Evolutionary conservation across 208 protist genomes (phyloP), one percentile per base, ranked within the genome.

Genomic region (Trypanosoma conorhini): DNA sequence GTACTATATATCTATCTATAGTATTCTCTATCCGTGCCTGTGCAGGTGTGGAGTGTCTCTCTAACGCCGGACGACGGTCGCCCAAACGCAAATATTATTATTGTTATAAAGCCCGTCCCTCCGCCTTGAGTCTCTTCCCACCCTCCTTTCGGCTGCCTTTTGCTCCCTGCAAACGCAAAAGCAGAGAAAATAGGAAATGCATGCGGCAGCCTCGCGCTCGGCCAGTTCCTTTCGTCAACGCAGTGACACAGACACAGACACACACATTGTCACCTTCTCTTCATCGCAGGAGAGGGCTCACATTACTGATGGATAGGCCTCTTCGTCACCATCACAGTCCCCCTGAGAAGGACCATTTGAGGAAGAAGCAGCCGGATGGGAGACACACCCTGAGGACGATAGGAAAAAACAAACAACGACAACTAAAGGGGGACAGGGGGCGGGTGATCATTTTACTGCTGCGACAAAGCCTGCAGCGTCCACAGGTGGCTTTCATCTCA

Each of bases 161-260:
- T 38, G 3, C 21, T 35, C 15, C 10, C 22, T 46, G 57, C 2
- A 57, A 50, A 58, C 15, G 56, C 9, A 40, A 28, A 42, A 26
- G 51, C 3, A 69, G 38, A 63, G 17, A 79, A 38, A 63, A 17
- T 30, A 30, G 17, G 52, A 77, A 51, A 22, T 30, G 62, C 51
- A 50, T 15, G 13, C 9, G 13, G 3, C 42, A 46, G 8, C 42
- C 42, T 46, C 42, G 42, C 8, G 42, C 17, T 46, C 42, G 15
- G 42, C 17, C 17, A 3, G 15, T 1, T 19, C 42, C 42, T 13
- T 19, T 19, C 42, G 5, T 12, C 7, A 38, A 7, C 42, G 8
- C 15, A 46, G 42, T 12, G 15, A 46, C 1, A 46, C 1, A 46
- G 42, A 3, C 15, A 46, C 42, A 46, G 5, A 46, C 42, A 46